phyloP scores from a whole-genome alignment of 176 grass and related monocot species.

The Rhipidocladum racemiflorum region DNA sequence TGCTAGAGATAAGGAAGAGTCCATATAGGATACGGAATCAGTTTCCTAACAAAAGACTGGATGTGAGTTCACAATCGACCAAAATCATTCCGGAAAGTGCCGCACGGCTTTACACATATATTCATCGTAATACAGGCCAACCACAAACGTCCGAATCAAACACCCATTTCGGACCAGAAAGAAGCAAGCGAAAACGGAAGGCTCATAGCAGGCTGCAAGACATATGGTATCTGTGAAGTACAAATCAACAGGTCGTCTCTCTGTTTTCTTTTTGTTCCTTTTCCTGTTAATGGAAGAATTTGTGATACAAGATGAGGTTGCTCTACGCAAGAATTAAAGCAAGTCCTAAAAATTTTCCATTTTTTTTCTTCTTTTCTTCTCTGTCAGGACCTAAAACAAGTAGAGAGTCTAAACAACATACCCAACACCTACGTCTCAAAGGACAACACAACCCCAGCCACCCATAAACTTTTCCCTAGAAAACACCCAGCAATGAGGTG shows the following conservation, averaged over 20 bases:
- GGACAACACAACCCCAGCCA: constrained; percentile 11
- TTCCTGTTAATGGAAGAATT: constrained; percentile 30
- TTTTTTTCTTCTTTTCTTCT: constrained; percentile 4
- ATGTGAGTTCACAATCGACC: constrained; percentile 6
- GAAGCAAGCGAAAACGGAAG: constrained; percentile 31
- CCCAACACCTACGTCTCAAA: not conserved
- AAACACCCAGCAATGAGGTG: not conserved
- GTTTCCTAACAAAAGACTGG: no score
- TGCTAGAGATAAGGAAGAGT: no score
- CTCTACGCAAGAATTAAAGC: not conserved
- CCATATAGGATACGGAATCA: no score
- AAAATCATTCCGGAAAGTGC: constrained; percentile 23
- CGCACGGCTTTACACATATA: constrained; percentile 9
- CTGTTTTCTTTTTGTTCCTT: not conserved
- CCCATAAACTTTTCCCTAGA: not conserved
- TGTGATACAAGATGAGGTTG: not conserved
- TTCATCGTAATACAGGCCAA: not conserved
- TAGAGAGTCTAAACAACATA: not conserved
- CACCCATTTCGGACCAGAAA: constrained; percentile 25
- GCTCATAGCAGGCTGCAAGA: not conserved
- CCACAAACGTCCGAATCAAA: constrained; percentile 33
- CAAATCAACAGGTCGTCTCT: not conserved
- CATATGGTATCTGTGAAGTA: constrained; percentile 1
- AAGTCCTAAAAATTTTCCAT: not conserved
- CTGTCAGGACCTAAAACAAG: constrained; percentile 31